Conservation (phyloP, 2,329 filamentous ascomycete genomes). For the Monilinia vaccinii-corymbosi region DNA sequence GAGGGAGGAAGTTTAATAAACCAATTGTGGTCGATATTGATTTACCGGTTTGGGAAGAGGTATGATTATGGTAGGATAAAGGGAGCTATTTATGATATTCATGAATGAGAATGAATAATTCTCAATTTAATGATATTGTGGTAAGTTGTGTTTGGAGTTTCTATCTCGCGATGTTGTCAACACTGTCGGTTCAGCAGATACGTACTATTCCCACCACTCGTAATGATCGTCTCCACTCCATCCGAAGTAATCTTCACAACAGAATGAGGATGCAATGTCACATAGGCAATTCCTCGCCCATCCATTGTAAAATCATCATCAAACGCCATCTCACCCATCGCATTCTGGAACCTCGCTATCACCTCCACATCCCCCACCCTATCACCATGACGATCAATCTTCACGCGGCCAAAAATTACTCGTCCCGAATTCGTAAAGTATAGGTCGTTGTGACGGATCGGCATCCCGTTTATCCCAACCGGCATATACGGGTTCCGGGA, state of each 20-base stretch:
- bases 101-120: too few species aligned
- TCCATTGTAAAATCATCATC: background rate
- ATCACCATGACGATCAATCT: background rate
- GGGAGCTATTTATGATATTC: too few species aligned
- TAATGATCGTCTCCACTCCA: background rate
- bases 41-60: conserved; percentile 46
- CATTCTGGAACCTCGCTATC: background rate
- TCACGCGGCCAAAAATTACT: background rate
- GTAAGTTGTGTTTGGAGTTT: background rate
- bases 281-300: background rate
- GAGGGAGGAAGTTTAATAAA: conserved; percentile 61
- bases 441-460: background rate
- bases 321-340: background rate
- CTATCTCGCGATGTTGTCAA: too few species aligned
- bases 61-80: background rate
- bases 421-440: background rate
- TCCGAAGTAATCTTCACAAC: too few species aligned
- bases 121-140: too few species aligned
- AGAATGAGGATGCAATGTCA: background rate
- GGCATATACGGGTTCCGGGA: background rate
- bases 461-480: background rate
- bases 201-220: background rate
- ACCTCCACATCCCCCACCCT: background rate
- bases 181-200: too few species aligned
- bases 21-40: conserved; percentile 79